A percentile compares a stretch with the other conserved stretches of the same genome.
phyloP scores from a whole-genome alignment of 805 yeast genomes.

The Saturnispora gosingensis region DNA sequence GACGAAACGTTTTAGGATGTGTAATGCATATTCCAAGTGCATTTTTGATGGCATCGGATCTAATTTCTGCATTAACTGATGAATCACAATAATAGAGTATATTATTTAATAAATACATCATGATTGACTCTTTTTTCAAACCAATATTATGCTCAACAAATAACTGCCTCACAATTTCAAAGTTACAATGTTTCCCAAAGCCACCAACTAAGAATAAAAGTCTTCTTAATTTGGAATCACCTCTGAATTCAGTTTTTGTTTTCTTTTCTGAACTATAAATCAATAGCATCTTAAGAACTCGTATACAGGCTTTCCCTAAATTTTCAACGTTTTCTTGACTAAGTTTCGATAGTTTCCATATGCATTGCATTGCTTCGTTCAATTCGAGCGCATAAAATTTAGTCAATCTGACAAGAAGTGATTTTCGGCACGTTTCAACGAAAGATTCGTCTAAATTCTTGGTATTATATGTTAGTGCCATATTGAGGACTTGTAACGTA shows the following conservation, averaged over 20 bases:
- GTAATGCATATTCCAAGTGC: conserved; percentile 49
- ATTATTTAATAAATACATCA: conserved; percentile 49
- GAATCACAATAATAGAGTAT: conserved; percentile 43
- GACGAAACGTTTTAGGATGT: conserved; percentile 58
- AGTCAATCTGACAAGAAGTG: conserved; percentile 48
- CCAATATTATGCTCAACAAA: conserved; percentile 34
- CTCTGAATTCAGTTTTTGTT: conserved; percentile 13
- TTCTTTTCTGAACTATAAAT: conserved; percentile 32
- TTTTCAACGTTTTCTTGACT: conserved; percentile 37
- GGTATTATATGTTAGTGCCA: conserved; percentile 34
- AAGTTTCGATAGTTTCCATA: conserved; percentile 43
- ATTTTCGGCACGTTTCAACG: conserved; percentile 38
- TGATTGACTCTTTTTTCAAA: conserved; percentile 43
- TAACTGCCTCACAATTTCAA: conserved; percentile 36
- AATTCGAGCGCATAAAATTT: conserved; percentile 52
- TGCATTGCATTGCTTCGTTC: conserved; percentile 65
- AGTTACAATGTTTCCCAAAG: conserved; percentile 61
- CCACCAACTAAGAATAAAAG: conserved; percentile 57
- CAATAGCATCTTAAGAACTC: conserved; percentile 44
- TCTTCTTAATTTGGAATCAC: conserved; percentile 42
- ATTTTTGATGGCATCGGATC: conserved; percentile 47
- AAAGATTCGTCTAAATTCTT: conserved; percentile 42
- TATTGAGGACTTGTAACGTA: conserved; percentile 45
- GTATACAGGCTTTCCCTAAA: conserved; percentile 53
- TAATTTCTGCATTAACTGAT: conserved; percentile 26